phyloP scores from a whole-genome alignment of 192 early-diverging fungal genomes.

The Thamnidium elegans region DNA sequence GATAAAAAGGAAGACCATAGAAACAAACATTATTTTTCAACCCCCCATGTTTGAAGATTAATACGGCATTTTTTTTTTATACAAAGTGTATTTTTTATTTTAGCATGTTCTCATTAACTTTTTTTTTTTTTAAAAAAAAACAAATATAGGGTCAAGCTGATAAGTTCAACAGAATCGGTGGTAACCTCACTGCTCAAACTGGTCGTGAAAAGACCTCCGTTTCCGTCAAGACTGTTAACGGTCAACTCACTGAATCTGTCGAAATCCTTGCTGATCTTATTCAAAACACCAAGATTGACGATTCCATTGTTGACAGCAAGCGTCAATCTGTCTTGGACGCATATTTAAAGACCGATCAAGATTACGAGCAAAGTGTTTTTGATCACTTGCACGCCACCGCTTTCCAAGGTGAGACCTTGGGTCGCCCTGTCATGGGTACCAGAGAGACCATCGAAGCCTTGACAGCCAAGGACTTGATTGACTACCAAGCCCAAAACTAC shows the following conservation, averaged over 20 bases:
- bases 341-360: slow-evolving; percentile 81
- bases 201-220: slow-evolving; percentile 98
- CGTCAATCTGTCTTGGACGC: slow-evolving; percentile 93
- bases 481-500: slow-evolving; percentile 93
- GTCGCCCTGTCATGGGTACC: slow-evolving; percentile 91
- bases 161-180: slow-evolving; percentile 95
- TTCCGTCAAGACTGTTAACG: slow-evolving; percentile 87
- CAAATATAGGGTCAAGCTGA: slow-evolving; percentile 19
- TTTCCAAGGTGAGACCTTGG: slow-evolving; percentile 86
- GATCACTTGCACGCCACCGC: slow-evolving; percentile 96
- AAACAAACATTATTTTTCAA: too few species aligned
- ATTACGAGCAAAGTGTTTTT: slow-evolving; percentile 96
- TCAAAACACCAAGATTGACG: slow-evolving; percentile 81
- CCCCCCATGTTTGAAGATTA: too few species aligned
- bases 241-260: slow-evolving; percentile 78
- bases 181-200: slow-evolving; percentile 94
- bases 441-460: slow-evolving; percentile 90
- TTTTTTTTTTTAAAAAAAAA: neutral
- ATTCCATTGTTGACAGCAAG: slow-evolving; percentile 88
- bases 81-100: too few species aligned
- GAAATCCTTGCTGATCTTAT: slow-evolving; percentile 93
- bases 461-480: slow-evolving; percentile 76
- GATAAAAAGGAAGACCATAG: too few species aligned
- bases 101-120: neutral
- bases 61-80: slow-evolving; percentile 1